Conservation (phyloP, 2,329 filamentous ascomycete species). For the Fusarium buxicola region DNA sequence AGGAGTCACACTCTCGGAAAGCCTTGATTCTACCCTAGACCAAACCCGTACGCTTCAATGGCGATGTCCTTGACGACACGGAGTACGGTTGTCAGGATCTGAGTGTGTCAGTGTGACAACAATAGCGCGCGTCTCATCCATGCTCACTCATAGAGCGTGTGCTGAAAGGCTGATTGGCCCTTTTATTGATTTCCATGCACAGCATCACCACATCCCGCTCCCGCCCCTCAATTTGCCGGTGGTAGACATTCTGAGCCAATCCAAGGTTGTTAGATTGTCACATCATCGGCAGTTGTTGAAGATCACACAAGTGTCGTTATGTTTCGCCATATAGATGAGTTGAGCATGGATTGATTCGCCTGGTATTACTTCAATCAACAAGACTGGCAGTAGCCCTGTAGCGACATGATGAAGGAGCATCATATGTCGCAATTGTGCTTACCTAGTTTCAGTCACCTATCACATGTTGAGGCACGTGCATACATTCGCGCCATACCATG, state of each 20-base stretch:
- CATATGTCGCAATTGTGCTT: background rate
- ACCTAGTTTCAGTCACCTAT: background rate
- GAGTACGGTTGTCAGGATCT: background rate
- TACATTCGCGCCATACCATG: background rate
- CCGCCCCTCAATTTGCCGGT: background rate
- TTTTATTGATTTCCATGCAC: background rate
- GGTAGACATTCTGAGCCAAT: constrained; percentile 1
- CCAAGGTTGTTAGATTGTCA: background rate
- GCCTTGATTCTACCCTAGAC: constrained; percentile 11
- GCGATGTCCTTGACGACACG: background rate
- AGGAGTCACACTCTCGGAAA: background rate
- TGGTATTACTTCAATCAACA: no score
- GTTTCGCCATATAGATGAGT: background rate
- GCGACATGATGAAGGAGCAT: no score
- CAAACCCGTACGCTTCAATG: background rate
- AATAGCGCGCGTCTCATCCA: constrained; percentile 16
- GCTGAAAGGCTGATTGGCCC: background rate
- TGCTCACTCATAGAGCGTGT: background rate
- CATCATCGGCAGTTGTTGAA: constrained; percentile 7
- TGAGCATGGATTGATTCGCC: background rate
- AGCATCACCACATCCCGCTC: constrained; percentile 9
- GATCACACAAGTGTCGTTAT: constrained; percentile 2
- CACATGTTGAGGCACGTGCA: constrained; percentile 1
- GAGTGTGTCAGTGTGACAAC: background rate
- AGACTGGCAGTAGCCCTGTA: background rate